Percentiles rank a stretch among this genome's conserved stretches.
Conservation (phyloP, 75 land plant genomes). For the Larix kaempferi region DNA sequence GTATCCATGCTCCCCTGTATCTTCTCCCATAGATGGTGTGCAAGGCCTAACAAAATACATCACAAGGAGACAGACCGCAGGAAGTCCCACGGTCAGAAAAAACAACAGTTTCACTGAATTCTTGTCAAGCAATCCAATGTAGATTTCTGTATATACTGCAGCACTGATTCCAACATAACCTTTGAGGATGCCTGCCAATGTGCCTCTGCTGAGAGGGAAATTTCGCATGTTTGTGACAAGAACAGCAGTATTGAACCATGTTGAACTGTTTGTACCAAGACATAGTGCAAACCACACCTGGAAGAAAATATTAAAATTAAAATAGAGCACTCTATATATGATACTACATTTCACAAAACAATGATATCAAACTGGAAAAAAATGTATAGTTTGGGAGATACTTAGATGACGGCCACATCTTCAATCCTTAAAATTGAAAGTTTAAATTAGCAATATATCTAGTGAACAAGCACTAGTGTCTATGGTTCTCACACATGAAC, state of each 20-base stretch:
- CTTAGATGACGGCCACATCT: too few species aligned
- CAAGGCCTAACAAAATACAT: slow-evolving; percentile 77
- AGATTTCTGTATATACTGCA: slow-evolving; percentile 75
- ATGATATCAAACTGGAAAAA: too few species aligned
- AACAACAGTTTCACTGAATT: slow-evolving; percentile 49
- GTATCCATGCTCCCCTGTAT: slow-evolving; percentile 43
- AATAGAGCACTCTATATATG: too few species aligned
- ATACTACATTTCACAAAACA: too few species aligned
- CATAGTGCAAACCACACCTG: slow-evolving; percentile 68
- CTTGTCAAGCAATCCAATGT: slow-evolving; percentile 31
- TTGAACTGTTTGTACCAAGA: slow-evolving; percentile 65
- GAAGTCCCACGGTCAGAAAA: slow-evolving; percentile 56
- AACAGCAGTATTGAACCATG: slow-evolving; percentile 83
- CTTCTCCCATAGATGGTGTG: slow-evolving; percentile 40
- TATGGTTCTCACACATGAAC: too few species aligned
- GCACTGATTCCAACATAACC: slow-evolving; percentile 87
- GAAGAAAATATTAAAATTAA: too few species aligned
- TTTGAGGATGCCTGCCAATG: slow-evolving; percentile 88
- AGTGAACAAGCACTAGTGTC: too few species aligned
- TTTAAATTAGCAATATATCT: too few species aligned
- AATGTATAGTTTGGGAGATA: too few species aligned
- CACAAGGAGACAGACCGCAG: slow-evolving; percentile 40
- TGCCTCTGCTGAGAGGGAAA: slow-evolving; percentile 86
- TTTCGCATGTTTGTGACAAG: slow-evolving; percentile 95
- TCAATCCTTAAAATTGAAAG: too few species aligned